These are phyloP conservation scores for Myochromella boudieri DNA, from an alignment of 768 basidiomycete species.

Conservation along the genomic window DNA sequence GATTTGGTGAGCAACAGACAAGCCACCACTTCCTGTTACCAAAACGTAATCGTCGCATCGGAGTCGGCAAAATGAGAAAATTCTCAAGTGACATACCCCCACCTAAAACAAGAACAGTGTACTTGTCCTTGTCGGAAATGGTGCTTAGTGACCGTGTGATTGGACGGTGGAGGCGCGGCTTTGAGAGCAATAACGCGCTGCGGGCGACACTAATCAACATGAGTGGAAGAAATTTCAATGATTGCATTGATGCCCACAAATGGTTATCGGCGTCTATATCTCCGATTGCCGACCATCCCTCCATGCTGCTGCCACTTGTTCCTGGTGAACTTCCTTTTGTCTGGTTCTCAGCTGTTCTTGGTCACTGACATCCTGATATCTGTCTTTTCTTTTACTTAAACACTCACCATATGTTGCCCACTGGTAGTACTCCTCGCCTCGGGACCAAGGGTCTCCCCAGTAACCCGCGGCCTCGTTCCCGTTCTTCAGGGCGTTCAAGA, in stretches of 20 bases:
- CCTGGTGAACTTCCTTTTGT: neutral
- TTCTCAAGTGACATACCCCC: constrained; percentile 56
- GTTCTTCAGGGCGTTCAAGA: constrained; percentile 24
- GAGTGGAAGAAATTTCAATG: neutral
- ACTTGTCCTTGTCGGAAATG: constrained; percentile 49
- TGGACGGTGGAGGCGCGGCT: neutral
- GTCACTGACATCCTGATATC: constrained; percentile 8
- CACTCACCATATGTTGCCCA: constrained; percentile 13
- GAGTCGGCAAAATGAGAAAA: neutral
- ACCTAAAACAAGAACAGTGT: constrained; percentile 85
- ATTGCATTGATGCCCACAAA: neutral
- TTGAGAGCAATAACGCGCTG: constrained; percentile 2
- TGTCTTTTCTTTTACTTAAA: constrained; percentile 5
- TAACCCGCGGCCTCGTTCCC: constrained; percentile 32
- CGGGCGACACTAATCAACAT: constrained; percentile 15
- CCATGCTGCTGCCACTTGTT: neutral
- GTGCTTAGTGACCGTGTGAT: constrained; percentile 27
- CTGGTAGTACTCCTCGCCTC: constrained; percentile 21
- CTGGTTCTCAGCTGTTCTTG: neutral
- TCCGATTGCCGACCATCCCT: neutral
- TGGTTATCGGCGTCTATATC: neutral
- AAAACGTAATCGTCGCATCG: constrained; percentile 13
- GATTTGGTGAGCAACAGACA: constrained; percentile 86
- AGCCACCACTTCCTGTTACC: constrained; percentile 69
- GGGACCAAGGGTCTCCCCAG: constrained; percentile 32